A percentile compares a stretch with the other conserved stretches of the same genome.
These are phyloP conservation scores for Cercospora berteroae DNA, from an alignment of 2,329 filamentous ascomycete species.

Conservation along the genomic window DNA sequence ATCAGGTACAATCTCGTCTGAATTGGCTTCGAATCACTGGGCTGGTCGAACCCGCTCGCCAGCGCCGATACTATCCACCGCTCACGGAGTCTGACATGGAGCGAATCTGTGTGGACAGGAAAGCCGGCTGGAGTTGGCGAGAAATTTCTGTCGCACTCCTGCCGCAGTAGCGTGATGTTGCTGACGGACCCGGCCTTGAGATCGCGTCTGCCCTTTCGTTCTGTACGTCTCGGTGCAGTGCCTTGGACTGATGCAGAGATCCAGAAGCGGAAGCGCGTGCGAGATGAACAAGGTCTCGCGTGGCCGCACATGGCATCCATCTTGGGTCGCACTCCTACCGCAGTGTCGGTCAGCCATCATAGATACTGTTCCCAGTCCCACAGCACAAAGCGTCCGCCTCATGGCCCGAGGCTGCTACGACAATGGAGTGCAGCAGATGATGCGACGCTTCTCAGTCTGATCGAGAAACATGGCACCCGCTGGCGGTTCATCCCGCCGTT, in stretches of 20 bases:
- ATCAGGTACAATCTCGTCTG: neutral
- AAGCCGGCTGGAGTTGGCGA: neutral
- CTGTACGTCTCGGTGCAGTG: too few species aligned
- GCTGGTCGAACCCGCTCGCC: neutral
- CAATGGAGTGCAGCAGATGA: neutral
- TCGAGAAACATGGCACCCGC: neutral
- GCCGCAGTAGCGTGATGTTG: neutral
- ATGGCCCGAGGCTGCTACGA: neutral
- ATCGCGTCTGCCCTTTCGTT: too few species aligned
- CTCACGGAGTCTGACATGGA: neutral
- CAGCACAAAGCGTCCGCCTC: neutral
- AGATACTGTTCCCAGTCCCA: neutral
- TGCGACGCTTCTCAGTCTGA: neutral
- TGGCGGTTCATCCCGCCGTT: neutral
- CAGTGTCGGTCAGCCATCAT: too few species aligned
- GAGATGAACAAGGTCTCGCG: neutral
- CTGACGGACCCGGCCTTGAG: too few species aligned
- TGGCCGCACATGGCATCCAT: too few species aligned
- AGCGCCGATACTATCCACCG: neutral
- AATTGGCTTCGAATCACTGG: neutral
- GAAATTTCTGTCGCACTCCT: neutral
- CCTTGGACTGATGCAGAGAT: neutral
- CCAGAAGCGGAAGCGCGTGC: neutral
- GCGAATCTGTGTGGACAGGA: neutral
- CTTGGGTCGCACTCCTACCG: too few species aligned